Evolutionary conservation across 1,284 basidiomycete species (phyloP).

Genomic region (Heterobasidion irregulare): DNA sequence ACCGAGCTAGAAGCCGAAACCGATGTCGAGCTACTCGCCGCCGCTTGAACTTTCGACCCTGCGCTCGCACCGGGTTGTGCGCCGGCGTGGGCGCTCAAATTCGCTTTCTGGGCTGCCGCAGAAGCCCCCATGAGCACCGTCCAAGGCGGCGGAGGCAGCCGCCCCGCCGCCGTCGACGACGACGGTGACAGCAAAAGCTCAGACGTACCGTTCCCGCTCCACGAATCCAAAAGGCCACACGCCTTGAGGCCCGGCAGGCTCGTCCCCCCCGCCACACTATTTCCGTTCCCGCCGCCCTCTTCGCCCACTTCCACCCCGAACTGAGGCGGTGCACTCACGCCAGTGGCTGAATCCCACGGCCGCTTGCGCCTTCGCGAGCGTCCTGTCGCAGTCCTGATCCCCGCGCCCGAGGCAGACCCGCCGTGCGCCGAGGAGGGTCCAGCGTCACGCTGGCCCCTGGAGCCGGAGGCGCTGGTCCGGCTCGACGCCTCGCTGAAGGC

Average conservation of each 20-base stretch:
- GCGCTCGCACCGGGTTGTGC: too few relatives aligned
- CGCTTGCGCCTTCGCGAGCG: too few relatives aligned
- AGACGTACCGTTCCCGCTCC: slow-evolving; percentile 15
- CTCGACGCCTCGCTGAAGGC: too few relatives aligned
- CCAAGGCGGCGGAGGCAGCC: slow-evolving; percentile 11
- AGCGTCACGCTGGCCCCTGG: too few relatives aligned
- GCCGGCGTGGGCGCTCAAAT: not conserved
- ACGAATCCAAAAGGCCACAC: slow-evolving; percentile 58
- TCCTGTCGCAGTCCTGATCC: too few relatives aligned
- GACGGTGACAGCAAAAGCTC: slow-evolving; percentile 7
- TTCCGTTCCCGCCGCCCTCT: slow-evolving; percentile 1
- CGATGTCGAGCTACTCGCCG: not conserved
- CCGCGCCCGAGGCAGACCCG: too few relatives aligned
- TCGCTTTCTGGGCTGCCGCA: not conserved
- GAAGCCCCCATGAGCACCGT: not conserved
- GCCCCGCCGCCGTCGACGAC: slow-evolving; percentile 5
- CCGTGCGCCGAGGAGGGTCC: too few relatives aligned
- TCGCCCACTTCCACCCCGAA: too few relatives aligned
- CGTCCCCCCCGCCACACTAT: slow-evolving; percentile 16
- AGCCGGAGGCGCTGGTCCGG: too few relatives aligned
- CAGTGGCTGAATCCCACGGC: too few relatives aligned
- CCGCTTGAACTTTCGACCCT: too few relatives aligned
- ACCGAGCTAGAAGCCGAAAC: slow-evolving; percentile 1
- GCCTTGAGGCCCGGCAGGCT: slow-evolving; percentile 66
- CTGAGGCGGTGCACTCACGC: too few relatives aligned